phyloP scores from a whole-genome alignment of 768 basidiomycete species.

The Sistotremastrum niveocremeum region DNA sequence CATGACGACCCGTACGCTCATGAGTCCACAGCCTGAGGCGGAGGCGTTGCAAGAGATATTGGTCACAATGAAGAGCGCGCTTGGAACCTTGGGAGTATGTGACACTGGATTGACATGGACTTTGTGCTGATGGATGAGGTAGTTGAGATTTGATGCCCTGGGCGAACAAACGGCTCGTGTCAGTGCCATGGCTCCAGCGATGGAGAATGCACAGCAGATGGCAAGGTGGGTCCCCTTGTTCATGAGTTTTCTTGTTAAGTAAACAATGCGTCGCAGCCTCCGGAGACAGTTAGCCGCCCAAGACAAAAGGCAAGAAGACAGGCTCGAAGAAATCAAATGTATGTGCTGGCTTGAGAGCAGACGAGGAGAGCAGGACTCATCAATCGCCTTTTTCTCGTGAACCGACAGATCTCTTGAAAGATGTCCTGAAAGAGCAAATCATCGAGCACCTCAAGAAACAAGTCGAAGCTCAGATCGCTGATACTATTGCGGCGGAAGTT shows the following conservation, averaged over 20 bases:
- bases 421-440: constrained; percentile 30
- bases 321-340: constrained; percentile 38
- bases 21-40: constrained; percentile 7
- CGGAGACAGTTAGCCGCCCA: constrained; percentile 29
- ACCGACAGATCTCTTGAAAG: constrained; percentile 30
- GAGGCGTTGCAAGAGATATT: constrained; percentile 14
- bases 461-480: constrained; percentile 34
- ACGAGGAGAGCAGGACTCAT: background rate
- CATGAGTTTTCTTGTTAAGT: background rate
- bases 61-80: constrained; percentile 15
- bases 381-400: background rate
- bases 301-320: constrained; percentile 29
- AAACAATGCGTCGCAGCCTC: constrained; percentile 19
- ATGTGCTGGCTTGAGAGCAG: constrained; percentile 4
- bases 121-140: background rate
- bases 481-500: constrained; percentile 37
- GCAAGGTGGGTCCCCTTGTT: constrained; percentile 22
- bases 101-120: background rate
- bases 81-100: constrained; percentile 21
- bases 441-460: constrained; percentile 30
- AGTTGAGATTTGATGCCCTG: constrained; percentile 33
- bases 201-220: constrained; percentile 26
- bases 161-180: constrained; percentile 31
- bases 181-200: constrained; percentile 25
- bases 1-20: constrained; percentile 4